Evolutionary conservation across 345 rosid genomes (phyloP).

Genomic region (Hibiscus trionum): DNA sequence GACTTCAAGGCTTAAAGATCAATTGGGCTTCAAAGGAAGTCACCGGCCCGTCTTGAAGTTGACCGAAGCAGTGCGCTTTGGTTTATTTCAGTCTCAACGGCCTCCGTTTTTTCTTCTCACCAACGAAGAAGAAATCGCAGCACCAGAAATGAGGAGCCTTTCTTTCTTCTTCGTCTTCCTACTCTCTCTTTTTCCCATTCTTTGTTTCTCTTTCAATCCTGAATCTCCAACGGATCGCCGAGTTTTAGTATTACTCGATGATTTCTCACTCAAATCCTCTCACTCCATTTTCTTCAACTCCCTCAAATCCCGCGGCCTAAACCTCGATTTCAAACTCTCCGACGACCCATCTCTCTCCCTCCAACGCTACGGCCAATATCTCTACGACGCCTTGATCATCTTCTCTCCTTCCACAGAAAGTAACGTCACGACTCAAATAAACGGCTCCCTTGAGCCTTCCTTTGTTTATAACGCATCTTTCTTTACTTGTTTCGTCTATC

Average conservation of each 20-base stretch:
- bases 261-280: constrained; percentile 50
- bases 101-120: neutral
- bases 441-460: neutral
- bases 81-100: neutral
- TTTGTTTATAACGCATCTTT: neutral
- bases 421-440: constrained; percentile 25
- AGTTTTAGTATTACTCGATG: constrained; percentile 50
- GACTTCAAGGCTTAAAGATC: neutral
- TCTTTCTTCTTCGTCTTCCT: constrained; percentile 17
- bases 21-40: neutral
- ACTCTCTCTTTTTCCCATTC: constrained; percentile 29
- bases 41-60: neutral
- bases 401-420: constrained; percentile 57
- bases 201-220: constrained; percentile 46
- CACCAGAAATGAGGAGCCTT: constrained; percentile 15
- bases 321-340: constrained; percentile 55
- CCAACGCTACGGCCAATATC: constrained; percentile 58
- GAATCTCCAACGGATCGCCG: constrained; percentile 49
- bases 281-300: constrained; percentile 61
- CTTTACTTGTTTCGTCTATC: neutral
- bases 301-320: constrained; percentile 50
- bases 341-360: constrained; percentile 53
- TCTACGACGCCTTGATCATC: constrained; percentile 50
- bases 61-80: neutral
- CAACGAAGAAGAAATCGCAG: neutral